These are phyloP conservation scores for Rickenella mellea DNA, from an alignment of 768 basidiomycete species.

Conservation along the genomic window DNA sequence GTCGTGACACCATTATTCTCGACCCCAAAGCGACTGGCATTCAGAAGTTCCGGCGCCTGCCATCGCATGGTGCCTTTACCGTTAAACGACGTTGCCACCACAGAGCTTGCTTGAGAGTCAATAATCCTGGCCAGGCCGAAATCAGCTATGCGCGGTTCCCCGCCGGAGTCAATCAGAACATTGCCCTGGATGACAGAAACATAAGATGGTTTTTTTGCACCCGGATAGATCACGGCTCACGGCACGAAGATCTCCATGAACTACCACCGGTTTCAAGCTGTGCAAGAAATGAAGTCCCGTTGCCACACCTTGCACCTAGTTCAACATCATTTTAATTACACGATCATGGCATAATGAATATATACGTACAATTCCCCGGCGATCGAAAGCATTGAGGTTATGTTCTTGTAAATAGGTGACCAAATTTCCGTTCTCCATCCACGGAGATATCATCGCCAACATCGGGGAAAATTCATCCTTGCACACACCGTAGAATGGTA, in stretches of 20 bases:
- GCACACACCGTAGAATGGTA: conserved; percentile 11
- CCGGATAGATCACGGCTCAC: conserved; percentile 24
- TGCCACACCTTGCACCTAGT: background rate
- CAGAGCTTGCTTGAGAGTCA: conserved; percentile 1
- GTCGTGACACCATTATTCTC: background rate
- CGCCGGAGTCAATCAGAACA: conserved; percentile 8
- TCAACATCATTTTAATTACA: too few species aligned
- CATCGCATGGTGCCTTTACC: background rate
- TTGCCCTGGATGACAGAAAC: conserved; percentile 5
- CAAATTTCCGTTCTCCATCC: conserved; percentile 12
- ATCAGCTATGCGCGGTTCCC: conserved; percentile 9
- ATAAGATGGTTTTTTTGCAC: too few species aligned
- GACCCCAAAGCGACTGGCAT: conserved; percentile 1
- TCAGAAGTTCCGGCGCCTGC: background rate
- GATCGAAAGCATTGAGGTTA: too few species aligned
- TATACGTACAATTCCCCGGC: too few species aligned
- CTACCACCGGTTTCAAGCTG: conserved; percentile 39
- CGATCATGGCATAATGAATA: too few species aligned
- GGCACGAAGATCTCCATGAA: conserved; percentile 57
- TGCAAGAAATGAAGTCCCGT: conserved; percentile 23
- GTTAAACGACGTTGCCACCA: background rate
- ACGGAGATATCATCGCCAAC: conserved; percentile 1
- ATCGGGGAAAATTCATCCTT: background rate
- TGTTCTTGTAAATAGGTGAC: conserved; percentile 4
- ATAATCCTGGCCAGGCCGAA: conserved; percentile 11